Evolutionary conservation across 2,329 filamentous ascomycete species (phyloP).

Genomic region (Botryotinia convoluta): DNA sequence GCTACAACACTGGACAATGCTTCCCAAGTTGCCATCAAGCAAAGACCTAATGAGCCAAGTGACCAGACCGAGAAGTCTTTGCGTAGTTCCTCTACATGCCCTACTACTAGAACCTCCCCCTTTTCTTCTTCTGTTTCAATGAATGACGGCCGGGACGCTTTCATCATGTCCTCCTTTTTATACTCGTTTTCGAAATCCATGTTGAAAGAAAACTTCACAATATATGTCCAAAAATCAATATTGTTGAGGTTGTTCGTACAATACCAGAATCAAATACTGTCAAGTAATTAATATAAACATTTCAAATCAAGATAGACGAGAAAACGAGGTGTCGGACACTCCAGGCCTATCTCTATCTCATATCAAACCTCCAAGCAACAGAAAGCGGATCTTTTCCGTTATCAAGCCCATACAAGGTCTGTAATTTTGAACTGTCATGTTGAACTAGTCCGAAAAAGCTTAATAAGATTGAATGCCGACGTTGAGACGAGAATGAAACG

Average conservation of each 20-base stretch:
- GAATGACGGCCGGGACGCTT: background rate
- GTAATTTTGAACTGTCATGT: background rate
- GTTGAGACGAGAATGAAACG: background rate
- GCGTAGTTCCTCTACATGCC: conserved; percentile 31
- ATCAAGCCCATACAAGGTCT: background rate
- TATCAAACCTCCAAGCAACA: background rate
- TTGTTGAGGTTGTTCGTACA: background rate
- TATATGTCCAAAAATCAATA: background rate
- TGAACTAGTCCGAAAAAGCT: background rate
- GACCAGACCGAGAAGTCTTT: conserved; percentile 44
- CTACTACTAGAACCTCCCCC: background rate
- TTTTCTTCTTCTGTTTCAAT: background rate
- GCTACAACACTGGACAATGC: conserved; percentile 42
- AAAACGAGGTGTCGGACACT: background rate
- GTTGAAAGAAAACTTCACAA: background rate
- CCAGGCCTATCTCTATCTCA: background rate
- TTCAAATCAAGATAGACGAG: background rate
- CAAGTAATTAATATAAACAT: background rate
- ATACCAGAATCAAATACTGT: background rate
- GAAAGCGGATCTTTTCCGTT: background rate
- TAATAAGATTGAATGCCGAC: background rate
- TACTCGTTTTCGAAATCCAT: background rate
- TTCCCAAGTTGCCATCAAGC: conserved; percentile 17
- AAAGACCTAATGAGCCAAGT: conserved; percentile 40
- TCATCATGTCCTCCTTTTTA: background rate